These are phyloP conservation scores for Geotrichum cucujoidarum DNA, from an alignment of 1,139 yeast genomes.

Conservation along the genomic window DNA sequence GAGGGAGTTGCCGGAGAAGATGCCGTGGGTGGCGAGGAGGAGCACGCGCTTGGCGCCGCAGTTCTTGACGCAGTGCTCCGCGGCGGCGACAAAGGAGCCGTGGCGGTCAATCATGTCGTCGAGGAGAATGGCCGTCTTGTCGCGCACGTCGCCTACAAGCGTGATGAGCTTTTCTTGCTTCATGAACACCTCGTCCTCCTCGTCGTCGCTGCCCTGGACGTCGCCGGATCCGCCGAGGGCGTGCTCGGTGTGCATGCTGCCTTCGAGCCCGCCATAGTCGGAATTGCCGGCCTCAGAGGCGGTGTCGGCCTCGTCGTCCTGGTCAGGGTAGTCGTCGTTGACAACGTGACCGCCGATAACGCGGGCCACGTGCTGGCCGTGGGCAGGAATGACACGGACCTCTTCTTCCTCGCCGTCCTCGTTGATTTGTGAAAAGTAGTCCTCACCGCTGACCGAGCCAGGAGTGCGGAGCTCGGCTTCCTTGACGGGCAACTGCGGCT, in stretches of 20 bases:
- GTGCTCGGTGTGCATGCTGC: constrained; percentile 28
- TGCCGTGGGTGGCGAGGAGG: constrained; percentile 92
- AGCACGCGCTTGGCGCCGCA: constrained; percentile 93
- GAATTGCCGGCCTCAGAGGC: constrained; percentile 18
- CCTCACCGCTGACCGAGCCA: constrained; percentile 47
- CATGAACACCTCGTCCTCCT: constrained; percentile 45
- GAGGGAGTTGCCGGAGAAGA: constrained; percentile 80
- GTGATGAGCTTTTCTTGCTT: constrained; percentile 75
- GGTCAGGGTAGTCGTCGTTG: constrained; percentile 64
- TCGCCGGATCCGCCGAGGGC: constrained; percentile 87
- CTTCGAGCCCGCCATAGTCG: constrained; percentile 12
- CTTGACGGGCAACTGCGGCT: not conserved
- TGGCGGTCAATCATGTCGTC: constrained; percentile 98
- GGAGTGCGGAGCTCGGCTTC: constrained; percentile 43
- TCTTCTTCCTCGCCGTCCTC: constrained; percentile 54
- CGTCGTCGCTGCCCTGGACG: constrained; percentile 72
- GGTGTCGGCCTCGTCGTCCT: constrained; percentile 23
- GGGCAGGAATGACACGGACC: constrained; percentile 61
- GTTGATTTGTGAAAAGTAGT: constrained; percentile 36
- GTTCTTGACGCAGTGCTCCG: constrained; percentile 89
- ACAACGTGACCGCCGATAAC: constrained; percentile 96
- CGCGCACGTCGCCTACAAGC: constrained; percentile 90
- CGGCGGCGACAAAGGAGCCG: constrained; percentile 89
- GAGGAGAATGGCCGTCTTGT: constrained; percentile 83
- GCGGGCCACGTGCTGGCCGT: constrained; percentile 92